Base-by-base conservation (phyloP, 2,329 filamentous ascomycete species). In the Aspergillus thermomutatus region DNA sequence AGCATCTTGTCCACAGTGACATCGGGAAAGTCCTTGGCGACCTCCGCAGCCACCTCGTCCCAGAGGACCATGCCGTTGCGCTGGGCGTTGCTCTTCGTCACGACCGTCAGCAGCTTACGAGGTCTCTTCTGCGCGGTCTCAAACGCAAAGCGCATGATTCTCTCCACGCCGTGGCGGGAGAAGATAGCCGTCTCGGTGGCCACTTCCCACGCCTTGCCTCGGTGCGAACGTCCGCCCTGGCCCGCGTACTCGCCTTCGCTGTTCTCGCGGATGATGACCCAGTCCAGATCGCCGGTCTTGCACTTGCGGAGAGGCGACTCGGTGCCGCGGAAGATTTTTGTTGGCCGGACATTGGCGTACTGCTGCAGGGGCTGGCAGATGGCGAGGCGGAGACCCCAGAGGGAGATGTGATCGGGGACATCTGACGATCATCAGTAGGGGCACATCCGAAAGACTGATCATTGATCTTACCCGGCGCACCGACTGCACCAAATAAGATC, bases 361-460 rank as follows among this genome's bases (percentile, higher is more conserved):
- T 89, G 86, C 59, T 88, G 86, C 48, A 89, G 79, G 40, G 84
- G 80, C 52, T 87, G 84, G 40, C 87, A 82, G 64, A 90, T 88
- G 19, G 85, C 85, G 7, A 90, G 76, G 47, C 88, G 82, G 31
- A 87, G 80, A 7, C 82, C 81, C 87, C 87, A 89, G 1, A 90
- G 81, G 0, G 83, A 84, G 56, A 88, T 82, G 60, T 89, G 83
- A 61, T 89, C 87, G 1, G 87, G 86, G 0, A 89, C 84, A 51
- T 85, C 79, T 79, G 49, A 3, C 53, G 28, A 19, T 48, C 17
- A 21, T 43, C 51, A 40, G 7, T 25, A 4, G 14, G 51, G 19
- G 47, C 23, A 52, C 40, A 40, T 21, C 23, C 2, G 23, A 25
- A 11, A 41, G 14, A 17, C 23, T 7, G 47, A 49, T 19, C 47